Base-by-base conservation (phyloP, 2,329 filamentous ascomycete species). In the Myriangium duriaei region DNA sequence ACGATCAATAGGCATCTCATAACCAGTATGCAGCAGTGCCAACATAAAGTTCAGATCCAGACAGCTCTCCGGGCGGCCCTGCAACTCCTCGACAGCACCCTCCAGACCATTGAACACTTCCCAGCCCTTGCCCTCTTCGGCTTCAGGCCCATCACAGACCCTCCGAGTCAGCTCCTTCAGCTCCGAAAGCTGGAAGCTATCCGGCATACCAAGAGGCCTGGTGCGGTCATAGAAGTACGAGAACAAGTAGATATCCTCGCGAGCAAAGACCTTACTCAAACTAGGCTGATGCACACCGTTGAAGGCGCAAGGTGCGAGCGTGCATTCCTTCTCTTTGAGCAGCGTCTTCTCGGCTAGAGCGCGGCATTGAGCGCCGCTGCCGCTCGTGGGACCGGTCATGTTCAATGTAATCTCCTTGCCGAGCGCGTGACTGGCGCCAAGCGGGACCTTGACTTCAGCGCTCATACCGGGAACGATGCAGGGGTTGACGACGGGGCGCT, bases 181-280 rank as follows among this genome's bases (percentile, higher is more conserved):
- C 66, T 98, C 91, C 34, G 79, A 74, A 21, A 98, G 67, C 1
- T 87, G 95, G 62, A 96, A 98, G 4, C 82, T 87, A 49, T 94
- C 86, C n/a, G 92, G 91, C 86, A 98, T 96, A 48, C 92, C 92
- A 9, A 98, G 75, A 4, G 86, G 84, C 58, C 83, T 74, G 15
- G 83, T 92, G 52, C 92, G 87, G 67, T 98, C 91, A 64, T 81
- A 95, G 65, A 98, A 98, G 72, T 93, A 98, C 18, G 84, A 93
- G 63, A 98, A 88, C 50, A 96, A 85, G 64, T 88, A 98, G 28
- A 96, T 76, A 52, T 95, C 87, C 61, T 96, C 88, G 45, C 72
- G 73, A 16, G 83, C 68, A 53, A 98, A 98, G 0, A 91, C 98
- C 70, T 94, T 93, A 49, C 76, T 78, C 33, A 98, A 71, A 14